phyloP scores from a whole-genome alignment of 345 rosid species.

The Conringia planisiliqua region DNA sequence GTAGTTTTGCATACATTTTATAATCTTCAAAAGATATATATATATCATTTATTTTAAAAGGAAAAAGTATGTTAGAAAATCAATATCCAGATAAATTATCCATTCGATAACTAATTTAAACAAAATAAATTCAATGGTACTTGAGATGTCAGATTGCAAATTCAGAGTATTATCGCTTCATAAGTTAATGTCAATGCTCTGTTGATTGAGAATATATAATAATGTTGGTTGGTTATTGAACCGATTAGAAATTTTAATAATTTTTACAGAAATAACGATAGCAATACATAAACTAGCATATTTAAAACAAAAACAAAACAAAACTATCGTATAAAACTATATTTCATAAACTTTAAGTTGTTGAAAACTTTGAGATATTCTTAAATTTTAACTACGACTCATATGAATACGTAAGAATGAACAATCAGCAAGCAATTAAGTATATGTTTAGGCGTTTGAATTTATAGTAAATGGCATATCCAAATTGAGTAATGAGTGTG shows the following conservation, averaged over 20 bases:
- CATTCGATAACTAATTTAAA: background rate
- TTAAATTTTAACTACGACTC: no score
- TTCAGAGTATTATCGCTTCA: background rate
- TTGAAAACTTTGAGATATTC: background rate
- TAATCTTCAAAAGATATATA: background rate
- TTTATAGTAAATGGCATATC: background rate
- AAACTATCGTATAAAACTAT: no score
- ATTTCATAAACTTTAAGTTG: background rate
- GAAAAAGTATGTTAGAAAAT: background rate
- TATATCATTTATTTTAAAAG: background rate
- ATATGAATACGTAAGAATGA: no score
- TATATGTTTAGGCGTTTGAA: background rate
- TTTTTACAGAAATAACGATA: background rate
- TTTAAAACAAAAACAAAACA: no score
- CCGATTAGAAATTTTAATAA: background rate
- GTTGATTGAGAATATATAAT: background rate
- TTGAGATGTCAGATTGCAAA: background rate
- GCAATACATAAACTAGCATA: no score
- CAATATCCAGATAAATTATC: background rate
- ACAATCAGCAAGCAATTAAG: background rate
- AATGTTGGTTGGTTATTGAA: background rate
- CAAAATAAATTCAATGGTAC: background rate
- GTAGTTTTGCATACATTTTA: background rate
- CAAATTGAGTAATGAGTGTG: background rate
- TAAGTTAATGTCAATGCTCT: constrained; percentile 20